These are phyloP conservation scores for Cyberlindnera samutprakarnensis DNA, from an alignment of 805 yeast genomes.

Conservation along the genomic window DNA sequence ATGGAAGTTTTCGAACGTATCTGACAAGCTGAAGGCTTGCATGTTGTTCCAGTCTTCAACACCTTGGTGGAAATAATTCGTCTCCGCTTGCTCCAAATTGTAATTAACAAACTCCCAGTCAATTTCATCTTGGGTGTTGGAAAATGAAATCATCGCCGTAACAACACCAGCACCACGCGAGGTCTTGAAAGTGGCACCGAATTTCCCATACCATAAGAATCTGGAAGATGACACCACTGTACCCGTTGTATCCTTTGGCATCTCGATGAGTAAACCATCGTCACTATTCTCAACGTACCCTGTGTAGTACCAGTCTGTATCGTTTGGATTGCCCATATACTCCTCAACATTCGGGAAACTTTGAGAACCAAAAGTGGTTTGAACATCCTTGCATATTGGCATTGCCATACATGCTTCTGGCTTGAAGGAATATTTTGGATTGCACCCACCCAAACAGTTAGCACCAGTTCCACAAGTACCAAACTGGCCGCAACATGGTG, in stretches of 20 bases:
- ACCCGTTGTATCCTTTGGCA: slow-evolving; percentile 73
- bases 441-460: slow-evolving; percentile 83
- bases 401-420: slow-evolving; percentile 72
- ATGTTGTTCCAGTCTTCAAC: slow-evolving; percentile 57
- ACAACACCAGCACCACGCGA: slow-evolving; percentile 80
- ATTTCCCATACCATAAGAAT: slow-evolving; percentile 85
- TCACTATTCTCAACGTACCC: slow-evolving; percentile 51
- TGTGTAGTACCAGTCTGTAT: slow-evolving; percentile 56
- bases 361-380: slow-evolving; percentile 33
- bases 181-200: slow-evolving; percentile 60
- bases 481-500: slow-evolving; percentile 79
- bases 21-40: slow-evolving; percentile 29
- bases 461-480: slow-evolving; percentile 77
- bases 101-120: slow-evolving; percentile 84
- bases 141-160: slow-evolving; percentile 71
- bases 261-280: slow-evolving; percentile 59
- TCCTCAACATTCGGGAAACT: slow-evolving; percentile 17
- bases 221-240: slow-evolving; percentile 74
- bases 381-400: slow-evolving; percentile 59
- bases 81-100: slow-evolving; percentile 57
- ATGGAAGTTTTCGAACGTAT: slow-evolving; percentile 66
- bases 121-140: slow-evolving; percentile 85
- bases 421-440: slow-evolving; percentile 40
- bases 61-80: slow-evolving; percentile 80
- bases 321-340: slow-evolving; percentile 62